phyloP scores from a whole-genome alignment of 345 rosid genomes.

The Camelina neglecta region DNA sequence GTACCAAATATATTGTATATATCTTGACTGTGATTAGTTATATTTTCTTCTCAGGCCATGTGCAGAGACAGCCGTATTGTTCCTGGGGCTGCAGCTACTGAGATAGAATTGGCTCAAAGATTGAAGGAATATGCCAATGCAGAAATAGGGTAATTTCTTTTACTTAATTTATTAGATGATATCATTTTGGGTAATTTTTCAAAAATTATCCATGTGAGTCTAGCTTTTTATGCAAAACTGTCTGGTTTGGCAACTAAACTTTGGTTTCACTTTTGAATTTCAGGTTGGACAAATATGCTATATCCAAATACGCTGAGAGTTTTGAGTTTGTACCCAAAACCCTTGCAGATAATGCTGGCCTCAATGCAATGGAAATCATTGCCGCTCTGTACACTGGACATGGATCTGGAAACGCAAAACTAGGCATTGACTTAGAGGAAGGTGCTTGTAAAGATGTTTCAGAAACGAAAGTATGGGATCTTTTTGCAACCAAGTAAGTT shows the following conservation, averaged over 20 bases:
- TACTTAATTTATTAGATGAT: neutral
- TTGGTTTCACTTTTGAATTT: neutral
- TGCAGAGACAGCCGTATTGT: constrained; percentile 93
- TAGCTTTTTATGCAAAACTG: constrained; percentile 10
- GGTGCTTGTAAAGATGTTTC: constrained; percentile 82
- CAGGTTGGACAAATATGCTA: constrained; percentile 96
- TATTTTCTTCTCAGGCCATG: constrained; percentile 70
- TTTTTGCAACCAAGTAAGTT: constrained; percentile 80
- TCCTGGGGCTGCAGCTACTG: constrained; percentile 98
- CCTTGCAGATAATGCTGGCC: constrained; percentile 95
- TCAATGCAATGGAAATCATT: constrained; percentile 93
- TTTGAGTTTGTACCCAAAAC: constrained; percentile 96
- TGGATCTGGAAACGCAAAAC: constrained; percentile 86
- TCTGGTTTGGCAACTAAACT: constrained; percentile 10
- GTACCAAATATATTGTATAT: constrained; percentile 4
- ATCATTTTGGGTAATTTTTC: neutral
- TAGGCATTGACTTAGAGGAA: constrained; percentile 86
- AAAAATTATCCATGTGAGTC: neutral
- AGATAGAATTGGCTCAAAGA: constrained; percentile 93
- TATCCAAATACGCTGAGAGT: constrained; percentile 93
- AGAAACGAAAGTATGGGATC: constrained; percentile 79
- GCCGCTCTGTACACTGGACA: constrained; percentile 89
- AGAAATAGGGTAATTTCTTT: constrained; percentile 77
- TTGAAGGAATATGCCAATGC: constrained; percentile 89
- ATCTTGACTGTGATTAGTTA: constrained; percentile 1